phyloP scores from a whole-genome alignment of 495 filamentous ascomycete species.

The Penicillium cataractarum region DNA sequence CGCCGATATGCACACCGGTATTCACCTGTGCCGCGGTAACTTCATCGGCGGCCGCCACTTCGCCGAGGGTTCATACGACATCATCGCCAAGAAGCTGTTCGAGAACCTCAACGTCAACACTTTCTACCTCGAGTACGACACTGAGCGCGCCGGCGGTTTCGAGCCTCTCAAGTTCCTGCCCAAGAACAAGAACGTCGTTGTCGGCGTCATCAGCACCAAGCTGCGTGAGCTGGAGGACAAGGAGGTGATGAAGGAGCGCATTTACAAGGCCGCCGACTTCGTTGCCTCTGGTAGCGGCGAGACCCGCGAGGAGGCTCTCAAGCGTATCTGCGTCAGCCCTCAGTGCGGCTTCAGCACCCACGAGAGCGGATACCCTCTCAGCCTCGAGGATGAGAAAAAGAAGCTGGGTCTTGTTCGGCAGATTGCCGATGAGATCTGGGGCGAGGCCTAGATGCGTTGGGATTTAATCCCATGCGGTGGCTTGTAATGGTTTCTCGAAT shows the following conservation, averaged over 20 bases:
- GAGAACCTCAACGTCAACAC: slow-evolving; percentile 65
- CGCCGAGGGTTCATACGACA: slow-evolving; percentile 69
- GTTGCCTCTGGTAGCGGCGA: slow-evolving; percentile 54
- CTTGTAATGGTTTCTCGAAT: slow-evolving; percentile 16
- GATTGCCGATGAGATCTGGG: slow-evolving; percentile 56
- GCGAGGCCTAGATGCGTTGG: slow-evolving; percentile 21
- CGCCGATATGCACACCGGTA: slow-evolving; percentile 64
- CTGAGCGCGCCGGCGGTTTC: slow-evolving; percentile 66
- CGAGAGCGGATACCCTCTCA: slow-evolving; percentile 63
- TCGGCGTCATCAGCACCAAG: slow-evolving; percentile 69
- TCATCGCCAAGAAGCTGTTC: slow-evolving; percentile 67
- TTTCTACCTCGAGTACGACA: slow-evolving; percentile 73
- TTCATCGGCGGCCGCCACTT: slow-evolving; percentile 58
- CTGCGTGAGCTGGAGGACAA: slow-evolving; percentile 64
- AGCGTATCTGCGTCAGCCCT: slow-evolving; percentile 65
- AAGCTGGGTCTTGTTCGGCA: slow-evolving; percentile 52
- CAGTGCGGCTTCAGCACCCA: slow-evolving; percentile 73
- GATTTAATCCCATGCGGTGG: neutral
- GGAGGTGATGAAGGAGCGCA: slow-evolving; percentile 58
- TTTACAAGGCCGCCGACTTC: slow-evolving; percentile 62
- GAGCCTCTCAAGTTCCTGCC: slow-evolving; percentile 65
- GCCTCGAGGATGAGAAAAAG: slow-evolving; percentile 61
- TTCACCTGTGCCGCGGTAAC: slow-evolving; percentile 65
- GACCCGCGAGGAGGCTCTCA: slow-evolving; percentile 51
- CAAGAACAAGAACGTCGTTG: slow-evolving; percentile 65